Conservation (phyloP, 2,329 filamentous ascomycete species). For the Colletotrichum sidae region DNA sequence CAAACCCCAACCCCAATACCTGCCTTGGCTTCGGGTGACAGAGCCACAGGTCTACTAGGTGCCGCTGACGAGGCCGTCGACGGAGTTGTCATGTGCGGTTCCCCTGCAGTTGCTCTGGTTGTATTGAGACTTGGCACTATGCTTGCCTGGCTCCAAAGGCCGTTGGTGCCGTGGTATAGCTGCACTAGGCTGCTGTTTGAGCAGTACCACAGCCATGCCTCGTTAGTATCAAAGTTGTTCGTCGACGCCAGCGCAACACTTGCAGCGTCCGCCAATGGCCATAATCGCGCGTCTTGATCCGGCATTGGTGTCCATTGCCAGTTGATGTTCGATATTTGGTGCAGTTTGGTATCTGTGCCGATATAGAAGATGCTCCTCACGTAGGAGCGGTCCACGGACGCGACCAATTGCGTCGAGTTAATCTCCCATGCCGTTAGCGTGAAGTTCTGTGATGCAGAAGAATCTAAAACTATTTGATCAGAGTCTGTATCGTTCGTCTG, state of each 20-base stretch:
- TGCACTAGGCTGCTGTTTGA: constrained; percentile 47
- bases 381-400: constrained; percentile 42
- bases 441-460: constrained; percentile 14
- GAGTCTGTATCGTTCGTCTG: constrained; percentile 19
- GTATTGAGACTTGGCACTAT: constrained; percentile 42
- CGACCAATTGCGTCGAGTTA: constrained; percentile 5
- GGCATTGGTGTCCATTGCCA: constrained; percentile 44
- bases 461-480: constrained; percentile 18
- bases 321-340: constrained; percentile 45
- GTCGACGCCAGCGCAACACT: constrained; percentile 46
- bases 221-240: constrained; percentile 40
- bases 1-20: constrained; percentile 68
- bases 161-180: constrained; percentile 43
- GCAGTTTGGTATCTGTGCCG: constrained; percentile 49
- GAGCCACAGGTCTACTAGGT: constrained; percentile 44
- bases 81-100: constrained; percentile 13
- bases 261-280: constrained; percentile 47
- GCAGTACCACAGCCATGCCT: constrained; percentile 49
- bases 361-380: constrained; percentile 48
- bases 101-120: constrained; percentile 31
- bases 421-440: constrained; percentile 19
- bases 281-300: constrained; percentile 41
- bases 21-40: constrained; percentile 64
- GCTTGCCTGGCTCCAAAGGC: constrained; percentile 45
- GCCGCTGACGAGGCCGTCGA: constrained; percentile 44